phyloP scores from a whole-genome alignment of 1,139 yeast species.

The Candida neerlandica region DNA sequence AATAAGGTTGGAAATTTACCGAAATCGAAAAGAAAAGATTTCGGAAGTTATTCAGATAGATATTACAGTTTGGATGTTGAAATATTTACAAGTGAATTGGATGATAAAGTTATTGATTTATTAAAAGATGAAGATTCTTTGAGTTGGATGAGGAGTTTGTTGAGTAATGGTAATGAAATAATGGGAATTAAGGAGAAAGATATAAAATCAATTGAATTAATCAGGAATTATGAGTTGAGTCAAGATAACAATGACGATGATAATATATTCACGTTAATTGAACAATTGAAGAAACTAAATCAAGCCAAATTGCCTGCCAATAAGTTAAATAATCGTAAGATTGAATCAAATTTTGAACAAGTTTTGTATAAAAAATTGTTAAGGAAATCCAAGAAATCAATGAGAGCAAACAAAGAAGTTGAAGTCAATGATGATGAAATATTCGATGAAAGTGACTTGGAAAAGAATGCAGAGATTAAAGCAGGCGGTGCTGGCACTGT shows the following conservation, averaged over 20 bases:
- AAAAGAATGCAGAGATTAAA: slow-evolving; percentile 11
- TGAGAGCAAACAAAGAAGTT: slow-evolving; percentile 2
- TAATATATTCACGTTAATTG: slow-evolving; percentile 5
- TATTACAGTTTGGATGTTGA: slow-evolving; percentile 73
- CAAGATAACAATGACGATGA: slow-evolving; percentile 10
- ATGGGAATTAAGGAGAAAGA: slow-evolving; percentile 9
- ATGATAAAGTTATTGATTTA: slow-evolving; percentile 48
- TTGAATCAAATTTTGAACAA: slow-evolving; percentile 24
- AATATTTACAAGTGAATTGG: slow-evolving; percentile 61
- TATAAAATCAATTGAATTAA: slow-evolving; percentile 11
- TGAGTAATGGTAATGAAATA: slow-evolving; percentile 10
- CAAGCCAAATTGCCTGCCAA: background rate
- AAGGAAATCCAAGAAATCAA: slow-evolving; percentile 1
- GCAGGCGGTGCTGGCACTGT: background rate
- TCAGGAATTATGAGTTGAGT: slow-evolving; percentile 14
- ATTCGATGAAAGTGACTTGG: slow-evolving; percentile 23
- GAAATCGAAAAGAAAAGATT: slow-evolving; percentile 54
- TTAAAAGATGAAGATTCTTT: slow-evolving; percentile 37
- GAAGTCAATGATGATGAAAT: slow-evolving; percentile 17
- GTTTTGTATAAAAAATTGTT: slow-evolving; percentile 21
- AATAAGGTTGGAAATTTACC: slow-evolving; percentile 26
- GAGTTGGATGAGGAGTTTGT: slow-evolving; percentile 44
- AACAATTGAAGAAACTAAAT: slow-evolving; percentile 5
- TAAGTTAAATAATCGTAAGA: slow-evolving; percentile 13
- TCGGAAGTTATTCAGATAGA: slow-evolving; percentile 68